Percentiles rank a stretch among this genome's conserved stretches.
phyloP scores from a whole-genome alignment of 305 asterid species.

The Rubia peregrina region DNA sequence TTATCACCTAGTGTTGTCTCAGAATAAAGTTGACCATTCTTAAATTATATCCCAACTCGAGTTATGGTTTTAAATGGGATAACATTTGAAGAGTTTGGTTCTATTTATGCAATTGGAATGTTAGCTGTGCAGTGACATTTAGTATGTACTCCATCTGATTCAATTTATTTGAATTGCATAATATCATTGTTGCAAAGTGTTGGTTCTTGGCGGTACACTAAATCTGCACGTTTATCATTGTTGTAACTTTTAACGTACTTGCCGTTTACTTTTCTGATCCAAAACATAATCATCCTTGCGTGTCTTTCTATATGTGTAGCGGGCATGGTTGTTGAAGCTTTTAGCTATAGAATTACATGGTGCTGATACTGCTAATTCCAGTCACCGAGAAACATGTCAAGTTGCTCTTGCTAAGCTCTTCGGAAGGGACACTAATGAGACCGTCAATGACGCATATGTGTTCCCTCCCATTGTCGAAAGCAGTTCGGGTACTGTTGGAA shows the following conservation, averaged over 20 bases:
- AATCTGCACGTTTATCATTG: neutral
- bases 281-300: neutral
- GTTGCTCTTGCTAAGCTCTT: constrained; percentile 65
- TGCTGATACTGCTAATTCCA: constrained; percentile 52
- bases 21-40: neutral
- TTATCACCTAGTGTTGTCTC: neutral
- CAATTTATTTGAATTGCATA: neutral
- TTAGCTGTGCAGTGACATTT: too few relatives aligned
- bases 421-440: constrained; percentile 44
- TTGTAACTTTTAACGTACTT: too few relatives aligned
- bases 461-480: constrained; percentile 27
- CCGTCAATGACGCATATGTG: constrained; percentile 34
- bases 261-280: neutral
- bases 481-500: constrained; percentile 30
- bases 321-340: constrained; percentile 96
- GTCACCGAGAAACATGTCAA: constrained; percentile 80
- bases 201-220: neutral
- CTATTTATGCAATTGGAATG: neutral
- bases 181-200: neutral
- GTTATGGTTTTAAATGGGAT: neutral
- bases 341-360: constrained; percentile 76
- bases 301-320: constrained; percentile 35
- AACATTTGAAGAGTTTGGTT: neutral
- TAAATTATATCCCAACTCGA: neutral
- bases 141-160: neutral